Evolutionary conservation across 2,329 filamentous ascomycete genomes (phyloP).

Genomic region (Helminthosporium solani): DNA sequence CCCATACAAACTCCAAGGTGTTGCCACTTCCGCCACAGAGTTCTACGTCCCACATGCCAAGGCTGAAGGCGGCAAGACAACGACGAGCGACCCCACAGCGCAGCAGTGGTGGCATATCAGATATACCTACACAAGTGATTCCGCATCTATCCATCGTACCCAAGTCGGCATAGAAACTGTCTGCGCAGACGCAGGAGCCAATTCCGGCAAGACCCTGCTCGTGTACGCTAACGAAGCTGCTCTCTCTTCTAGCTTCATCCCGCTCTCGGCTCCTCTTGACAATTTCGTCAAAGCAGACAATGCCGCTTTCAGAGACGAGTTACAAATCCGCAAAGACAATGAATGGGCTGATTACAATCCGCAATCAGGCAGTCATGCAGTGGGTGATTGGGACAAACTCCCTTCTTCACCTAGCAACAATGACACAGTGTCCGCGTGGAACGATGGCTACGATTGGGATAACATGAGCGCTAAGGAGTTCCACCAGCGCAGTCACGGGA

Average conservation of each 20-base stretch:
- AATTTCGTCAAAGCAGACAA: slow-evolving; percentile 55
- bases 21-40: slow-evolving; percentile 58
- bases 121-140: slow-evolving; percentile 26
- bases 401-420: too few relatives aligned
- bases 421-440: background rate
- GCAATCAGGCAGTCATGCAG: background rate
- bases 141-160: slow-evolving; percentile 29
- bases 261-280: slow-evolving; percentile 28
- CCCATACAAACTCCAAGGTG: slow-evolving; percentile 59
- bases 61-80: slow-evolving; percentile 9
- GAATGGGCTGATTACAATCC: slow-evolving; percentile 16
- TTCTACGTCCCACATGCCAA: slow-evolving; percentile 56
- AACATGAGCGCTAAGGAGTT: slow-evolving; percentile 22
- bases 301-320: slow-evolving; percentile 33
- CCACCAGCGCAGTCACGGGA: slow-evolving; percentile 17
- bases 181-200: slow-evolving; percentile 54
- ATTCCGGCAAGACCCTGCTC: slow-evolving; percentile 55
- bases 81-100: slow-evolving; percentile 15
- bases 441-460: slow-evolving; percentile 19
- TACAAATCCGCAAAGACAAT: slow-evolving; percentile 17
- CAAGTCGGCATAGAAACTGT: slow-evolving; percentile 55
- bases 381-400: slow-evolving; percentile 21
- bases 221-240: slow-evolving; percentile 59
- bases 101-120: slow-evolving; percentile 41
- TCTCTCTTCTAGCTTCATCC: slow-evolving; percentile 14